phyloP scores from a whole-genome alignment of 208 protist species.

The Acanthamoeba triangularis region DNA sequence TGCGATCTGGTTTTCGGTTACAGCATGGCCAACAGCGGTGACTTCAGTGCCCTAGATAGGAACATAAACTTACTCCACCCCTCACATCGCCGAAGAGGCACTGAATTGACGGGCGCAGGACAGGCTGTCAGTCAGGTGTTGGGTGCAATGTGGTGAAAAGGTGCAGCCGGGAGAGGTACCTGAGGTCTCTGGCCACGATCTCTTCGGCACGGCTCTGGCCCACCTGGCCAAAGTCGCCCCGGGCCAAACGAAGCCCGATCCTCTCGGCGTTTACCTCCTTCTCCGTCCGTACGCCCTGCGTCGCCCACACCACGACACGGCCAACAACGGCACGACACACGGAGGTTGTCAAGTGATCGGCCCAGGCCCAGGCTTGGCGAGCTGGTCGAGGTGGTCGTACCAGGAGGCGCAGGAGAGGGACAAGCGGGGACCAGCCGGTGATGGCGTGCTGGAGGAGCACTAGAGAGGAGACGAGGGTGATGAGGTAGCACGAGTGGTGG shows the following conservation, averaged over 20 bases:
- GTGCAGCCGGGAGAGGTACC: background rate
- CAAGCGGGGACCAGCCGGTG: constrained; percentile 11
- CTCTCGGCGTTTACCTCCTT: too few relatives aligned
- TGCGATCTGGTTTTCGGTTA: too few relatives aligned
- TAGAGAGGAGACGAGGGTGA: background rate
- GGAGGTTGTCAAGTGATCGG: background rate
- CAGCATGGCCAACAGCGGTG: too few relatives aligned
- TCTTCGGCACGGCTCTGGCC: background rate
- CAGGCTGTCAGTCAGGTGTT: too few relatives aligned
- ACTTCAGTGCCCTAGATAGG: too few relatives aligned
- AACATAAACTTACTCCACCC: too few relatives aligned
- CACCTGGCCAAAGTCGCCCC: background rate
- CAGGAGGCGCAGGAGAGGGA: background rate
- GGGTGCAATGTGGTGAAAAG: too few relatives aligned
- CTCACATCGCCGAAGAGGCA: too few relatives aligned
- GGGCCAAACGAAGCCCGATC: too few relatives aligned
- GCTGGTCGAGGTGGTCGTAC: background rate
- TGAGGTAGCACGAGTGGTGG: background rate
- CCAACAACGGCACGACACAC: background rate
- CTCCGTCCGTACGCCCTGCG: too few relatives aligned
- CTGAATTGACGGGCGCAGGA: too few relatives aligned
- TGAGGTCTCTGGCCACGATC: constrained; percentile 20
- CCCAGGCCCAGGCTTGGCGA: background rate
- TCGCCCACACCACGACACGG: too few relatives aligned
- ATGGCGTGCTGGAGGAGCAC: constrained; percentile 9